A percentile compares a stretch with the other conserved stretches of the same genome.
These are phyloP conservation scores for Beauveria sp. DNA, from an alignment of 2,329 filamentous ascomycete genomes.

Conservation along the genomic window DNA sequence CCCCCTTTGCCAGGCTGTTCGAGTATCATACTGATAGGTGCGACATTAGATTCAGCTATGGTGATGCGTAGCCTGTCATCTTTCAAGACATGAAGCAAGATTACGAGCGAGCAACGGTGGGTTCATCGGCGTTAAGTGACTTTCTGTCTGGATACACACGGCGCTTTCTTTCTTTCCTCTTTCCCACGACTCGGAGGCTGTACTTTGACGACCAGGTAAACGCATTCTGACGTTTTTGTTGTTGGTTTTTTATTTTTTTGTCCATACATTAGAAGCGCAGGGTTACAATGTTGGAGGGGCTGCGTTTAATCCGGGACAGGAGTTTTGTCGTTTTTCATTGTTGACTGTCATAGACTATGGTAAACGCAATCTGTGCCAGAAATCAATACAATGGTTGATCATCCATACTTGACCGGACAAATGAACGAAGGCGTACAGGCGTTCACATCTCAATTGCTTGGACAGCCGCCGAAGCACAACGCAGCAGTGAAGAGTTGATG, in stretches of 20 bases:
- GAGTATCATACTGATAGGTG: constrained; percentile 10
- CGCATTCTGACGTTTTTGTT: background rate
- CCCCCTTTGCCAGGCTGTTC: background rate
- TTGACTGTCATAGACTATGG: background rate
- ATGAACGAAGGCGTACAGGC: too few relatives aligned
- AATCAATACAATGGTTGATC: background rate
- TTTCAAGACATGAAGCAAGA: background rate
- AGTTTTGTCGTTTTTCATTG: background rate
- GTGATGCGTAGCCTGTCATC: constrained; percentile 26
- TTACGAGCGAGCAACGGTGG: background rate
- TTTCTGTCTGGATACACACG: constrained; percentile 4
- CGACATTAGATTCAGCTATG: constrained; percentile 30
- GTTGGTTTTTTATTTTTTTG: background rate
- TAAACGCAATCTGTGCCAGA: background rate
- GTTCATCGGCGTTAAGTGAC: background rate
- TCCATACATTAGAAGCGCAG: background rate
- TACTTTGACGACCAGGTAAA: background rate
- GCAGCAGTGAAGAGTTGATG: too few relatives aligned
- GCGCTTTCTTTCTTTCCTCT: background rate
- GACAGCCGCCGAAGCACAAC: background rate
- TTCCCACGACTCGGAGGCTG: background rate
- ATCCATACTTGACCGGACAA: too few relatives aligned
- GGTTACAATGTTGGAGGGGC: background rate
- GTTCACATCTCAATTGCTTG: too few relatives aligned
- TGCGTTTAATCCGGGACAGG: background rate